Base-by-base conservation (phyloP, 2,329 filamentous ascomycete genomes). In the Neonectria sp. region DNA sequence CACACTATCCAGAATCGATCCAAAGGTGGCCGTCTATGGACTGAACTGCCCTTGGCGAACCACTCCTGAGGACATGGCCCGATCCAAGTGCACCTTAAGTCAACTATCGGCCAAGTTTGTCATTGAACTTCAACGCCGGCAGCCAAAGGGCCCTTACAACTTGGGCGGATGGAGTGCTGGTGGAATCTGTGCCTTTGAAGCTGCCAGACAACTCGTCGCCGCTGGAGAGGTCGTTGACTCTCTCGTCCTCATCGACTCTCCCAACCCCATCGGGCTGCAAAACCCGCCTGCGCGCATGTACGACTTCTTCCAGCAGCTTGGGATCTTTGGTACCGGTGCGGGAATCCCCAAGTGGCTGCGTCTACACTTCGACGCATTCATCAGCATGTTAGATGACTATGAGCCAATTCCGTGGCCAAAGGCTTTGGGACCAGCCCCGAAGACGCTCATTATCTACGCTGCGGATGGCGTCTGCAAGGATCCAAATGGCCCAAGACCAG, bases 91-190 rank as follows among this genome's bases (percentile, higher is more conserved):
- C 51, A 71, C 62, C 1, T 53, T 75, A 17, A 24, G 33, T 11
- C 69, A 75, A 15, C 57, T 73, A 8, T 68, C 73, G 2, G 71
- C 71, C 56, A 83, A 88, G 71, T 91, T 73, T 46, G 73, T 80
- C 45, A 82, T 85, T 5, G 92, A 94, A 80, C 92, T 94, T 79
- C 91, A 90, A 79, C 88, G 89, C 6, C 90, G 91, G 57, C 92
- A 94, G 79, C 89, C 91, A 3, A 75, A 83, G 25, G 92, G 92
- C 0, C 90, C 91, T 0, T 93, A 93, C 79, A 86, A 86, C 57
- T 80, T 94, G 1, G 88, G 89, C 17, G 93, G 93, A 27, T 95
- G 92, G 92, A 93, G 89, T n/a, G 92, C 91, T 1, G 93, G 92
- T 29, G 92, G 92, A 40, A 91, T 93, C 55, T 90, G 91, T 66